Percentiles rank a stretch among this genome's conserved stretches.
These are phyloP conservation scores for Boletus pseudo-olivaceus DNA, from an alignment of 768 basidiomycete species.

Conservation along the genomic window DNA sequence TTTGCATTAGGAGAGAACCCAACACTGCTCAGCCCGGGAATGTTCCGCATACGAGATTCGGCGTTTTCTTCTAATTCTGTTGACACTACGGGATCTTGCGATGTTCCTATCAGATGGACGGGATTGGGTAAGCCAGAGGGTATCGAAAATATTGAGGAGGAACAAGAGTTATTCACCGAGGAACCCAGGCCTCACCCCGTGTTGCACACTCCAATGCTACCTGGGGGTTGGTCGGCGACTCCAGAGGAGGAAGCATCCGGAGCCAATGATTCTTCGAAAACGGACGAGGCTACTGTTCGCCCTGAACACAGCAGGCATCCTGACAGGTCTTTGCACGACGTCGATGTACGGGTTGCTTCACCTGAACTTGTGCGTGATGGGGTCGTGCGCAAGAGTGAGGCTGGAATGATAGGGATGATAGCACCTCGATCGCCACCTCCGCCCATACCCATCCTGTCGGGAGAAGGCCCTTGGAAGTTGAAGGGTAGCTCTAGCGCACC, in stretches of 20 bases:
- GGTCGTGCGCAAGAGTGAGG: conserved; percentile 57
- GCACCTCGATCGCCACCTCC: conserved; percentile 29
- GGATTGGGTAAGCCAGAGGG: conserved; percentile 42
- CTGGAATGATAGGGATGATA: conserved; percentile 54
- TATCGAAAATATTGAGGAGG: conserved; percentile 36
- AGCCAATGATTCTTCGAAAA: conserved; percentile 21
- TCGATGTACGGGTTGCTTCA: conserved; percentile 47
- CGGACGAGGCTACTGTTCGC: conserved; percentile 25
- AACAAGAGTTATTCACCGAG: conserved; percentile 28
- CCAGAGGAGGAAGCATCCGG: conserved; percentile 49
- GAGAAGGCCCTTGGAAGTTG: conserved; percentile 23
- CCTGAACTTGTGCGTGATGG: conserved; percentile 49
- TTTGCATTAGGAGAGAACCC: conserved; percentile 23
- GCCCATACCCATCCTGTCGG: conserved; percentile 25
- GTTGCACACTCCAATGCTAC: conserved; percentile 38
- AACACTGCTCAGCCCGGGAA: conserved; percentile 50
- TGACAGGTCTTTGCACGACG: conserved; percentile 44
- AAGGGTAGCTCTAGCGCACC: conserved; percentile 24
- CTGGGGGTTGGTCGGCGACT: conserved; percentile 54
- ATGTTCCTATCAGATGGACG: conserved; percentile 63
- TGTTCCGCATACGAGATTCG: conserved; percentile 60
- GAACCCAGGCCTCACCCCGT: conserved; percentile 20
- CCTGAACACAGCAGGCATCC: conserved; percentile 27
- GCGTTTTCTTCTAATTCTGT: conserved; percentile 49
- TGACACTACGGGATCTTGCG: conserved; percentile 41